Percentiles rank a stretch among this genome's conserved stretches.
Conservation (phyloP, 2,329 filamentous ascomycete genomes). For the Coleophoma crateriformis region DNA sequence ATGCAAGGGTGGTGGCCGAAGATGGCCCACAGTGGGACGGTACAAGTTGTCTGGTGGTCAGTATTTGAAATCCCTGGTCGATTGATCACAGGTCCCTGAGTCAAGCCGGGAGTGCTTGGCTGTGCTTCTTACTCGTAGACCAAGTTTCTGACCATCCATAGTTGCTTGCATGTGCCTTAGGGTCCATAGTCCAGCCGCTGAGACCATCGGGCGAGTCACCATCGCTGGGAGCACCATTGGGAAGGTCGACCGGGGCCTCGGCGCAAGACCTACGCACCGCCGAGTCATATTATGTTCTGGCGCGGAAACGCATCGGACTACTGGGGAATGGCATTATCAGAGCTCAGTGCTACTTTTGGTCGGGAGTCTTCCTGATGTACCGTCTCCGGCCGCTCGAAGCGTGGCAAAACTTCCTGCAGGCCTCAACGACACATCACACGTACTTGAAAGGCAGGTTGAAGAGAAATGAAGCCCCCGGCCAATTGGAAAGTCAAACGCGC, state of each 20-base stretch:
- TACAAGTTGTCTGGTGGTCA: conserved; percentile 24
- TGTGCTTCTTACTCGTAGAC: not conserved
- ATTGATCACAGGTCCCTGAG: not conserved
- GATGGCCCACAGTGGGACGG: conserved; percentile 27
- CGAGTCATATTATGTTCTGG: conserved; percentile 24
- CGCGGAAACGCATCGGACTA: conserved; percentile 24
- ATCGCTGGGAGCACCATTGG: not conserved
- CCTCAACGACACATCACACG: conserved; percentile 28
- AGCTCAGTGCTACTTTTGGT: conserved; percentile 32
- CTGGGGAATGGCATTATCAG: conserved; percentile 24
- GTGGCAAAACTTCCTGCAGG: conserved; percentile 31
- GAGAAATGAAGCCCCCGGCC: not conserved
- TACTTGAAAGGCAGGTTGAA: conserved; percentile 20
- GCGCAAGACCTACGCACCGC: conserved; percentile 14
- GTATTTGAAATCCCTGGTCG: not conserved
- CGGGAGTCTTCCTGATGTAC: conserved; percentile 35
- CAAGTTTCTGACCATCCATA: not conserved
- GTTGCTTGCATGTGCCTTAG: conserved; percentile 25
- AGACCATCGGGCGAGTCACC: not conserved
- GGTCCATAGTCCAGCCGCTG: conserved; percentile 22
- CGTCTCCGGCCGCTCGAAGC: conserved; percentile 30
- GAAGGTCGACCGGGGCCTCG: not conserved
- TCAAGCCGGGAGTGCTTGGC: not conserved
- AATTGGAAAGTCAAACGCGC: conserved; percentile 8
- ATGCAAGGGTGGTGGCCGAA: conserved; percentile 17